These are phyloP conservation scores for Musa troglodytarum DNA, from an alignment of 176 grass and related monocot genomes.

Conservation along the genomic window DNA sequence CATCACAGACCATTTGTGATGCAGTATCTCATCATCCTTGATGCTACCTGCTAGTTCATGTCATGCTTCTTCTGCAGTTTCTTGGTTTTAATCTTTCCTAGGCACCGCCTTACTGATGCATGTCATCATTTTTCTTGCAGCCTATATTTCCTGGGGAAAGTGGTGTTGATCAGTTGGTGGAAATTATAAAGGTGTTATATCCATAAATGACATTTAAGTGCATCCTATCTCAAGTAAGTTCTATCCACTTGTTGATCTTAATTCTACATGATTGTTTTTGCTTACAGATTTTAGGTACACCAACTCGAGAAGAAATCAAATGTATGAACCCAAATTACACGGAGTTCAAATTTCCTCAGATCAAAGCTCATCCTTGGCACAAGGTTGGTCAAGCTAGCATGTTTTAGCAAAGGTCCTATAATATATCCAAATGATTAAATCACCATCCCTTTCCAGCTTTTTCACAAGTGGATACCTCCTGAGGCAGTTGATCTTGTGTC, in stretches of 20 bases:
- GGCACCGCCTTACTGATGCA: too few relatives aligned
- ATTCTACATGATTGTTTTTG: not conserved
- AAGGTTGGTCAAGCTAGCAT: constrained; percentile 34
- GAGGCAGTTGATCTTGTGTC: constrained; percentile 89
- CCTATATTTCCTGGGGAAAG: constrained; percentile 94
- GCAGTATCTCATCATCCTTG: too few relatives aligned
- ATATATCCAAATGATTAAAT: not conserved
- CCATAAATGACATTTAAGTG: constrained; percentile 5
- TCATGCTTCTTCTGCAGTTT: not conserved
- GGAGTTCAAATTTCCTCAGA: constrained; percentile 88
- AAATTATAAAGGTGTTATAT: constrained; percentile 85
- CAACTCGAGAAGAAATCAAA: constrained; percentile 94
- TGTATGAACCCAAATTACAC: constrained; percentile 96
- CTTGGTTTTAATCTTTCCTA: not conserved
- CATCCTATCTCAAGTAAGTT: not conserved
- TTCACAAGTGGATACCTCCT: constrained; percentile 75
- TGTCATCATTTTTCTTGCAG: constrained; percentile 26
- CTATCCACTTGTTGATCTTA: not conserved
- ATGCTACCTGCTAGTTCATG: not conserved
- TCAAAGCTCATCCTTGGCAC: constrained; percentile 98
- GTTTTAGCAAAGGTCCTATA: constrained; percentile 1
- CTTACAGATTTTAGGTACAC: constrained; percentile 75
- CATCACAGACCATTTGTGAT: too few relatives aligned
- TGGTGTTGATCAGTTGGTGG: constrained; percentile 86
- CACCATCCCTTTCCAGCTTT: constrained; percentile 35